Percentiles rank a stretch among this genome's conserved stretches.
These are phyloP conservation scores for Penicillium griseofulvum DNA, from an alignment of 2,329 filamentous ascomycete species.

Conservation along the genomic window DNA sequence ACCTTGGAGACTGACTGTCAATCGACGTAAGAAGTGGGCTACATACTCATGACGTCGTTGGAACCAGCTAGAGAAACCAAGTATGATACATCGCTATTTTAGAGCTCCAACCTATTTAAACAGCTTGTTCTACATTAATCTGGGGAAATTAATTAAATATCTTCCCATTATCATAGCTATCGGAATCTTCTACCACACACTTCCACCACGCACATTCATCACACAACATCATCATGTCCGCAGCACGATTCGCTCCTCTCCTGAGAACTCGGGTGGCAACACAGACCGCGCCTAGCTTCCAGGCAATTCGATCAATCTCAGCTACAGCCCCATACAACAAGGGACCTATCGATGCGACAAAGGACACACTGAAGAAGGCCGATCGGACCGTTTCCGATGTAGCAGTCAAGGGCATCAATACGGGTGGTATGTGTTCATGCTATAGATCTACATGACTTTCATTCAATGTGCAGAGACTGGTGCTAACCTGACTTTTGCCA, in stretches of 20 bases:
- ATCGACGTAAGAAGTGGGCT: constrained; percentile 28
- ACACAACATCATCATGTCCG: constrained; percentile 17
- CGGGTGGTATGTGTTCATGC: constrained; percentile 51
- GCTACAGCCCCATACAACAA: constrained; percentile 52
- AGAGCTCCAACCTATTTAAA: not conserved
- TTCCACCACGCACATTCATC: not conserved
- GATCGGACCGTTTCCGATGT: constrained; percentile 56
- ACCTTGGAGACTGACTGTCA: constrained; percentile 15
- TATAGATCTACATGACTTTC: not conserved
- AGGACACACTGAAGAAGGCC: constrained; percentile 58
- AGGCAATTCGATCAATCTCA: constrained; percentile 45
- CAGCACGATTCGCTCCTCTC: constrained; percentile 33
- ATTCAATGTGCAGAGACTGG: not conserved
- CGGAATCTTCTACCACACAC: not conserved
- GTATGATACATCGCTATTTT: constrained; percentile 12
- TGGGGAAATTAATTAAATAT: not conserved
- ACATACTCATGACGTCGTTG: constrained; percentile 22
- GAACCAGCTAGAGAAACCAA: constrained; percentile 12
- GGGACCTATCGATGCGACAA: constrained; percentile 54
- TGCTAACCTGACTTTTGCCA: constrained; percentile 5
- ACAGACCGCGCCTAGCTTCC: constrained; percentile 15
- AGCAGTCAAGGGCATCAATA: constrained; percentile 62
- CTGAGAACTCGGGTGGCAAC: constrained; percentile 19
- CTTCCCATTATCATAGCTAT: not conserved
- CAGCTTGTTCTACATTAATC: not conserved